These are phyloP conservation scores for Alternaria angustiovoidea DNA, from an alignment of 2,329 filamentous ascomycete genomes.

Conservation along the genomic window DNA sequence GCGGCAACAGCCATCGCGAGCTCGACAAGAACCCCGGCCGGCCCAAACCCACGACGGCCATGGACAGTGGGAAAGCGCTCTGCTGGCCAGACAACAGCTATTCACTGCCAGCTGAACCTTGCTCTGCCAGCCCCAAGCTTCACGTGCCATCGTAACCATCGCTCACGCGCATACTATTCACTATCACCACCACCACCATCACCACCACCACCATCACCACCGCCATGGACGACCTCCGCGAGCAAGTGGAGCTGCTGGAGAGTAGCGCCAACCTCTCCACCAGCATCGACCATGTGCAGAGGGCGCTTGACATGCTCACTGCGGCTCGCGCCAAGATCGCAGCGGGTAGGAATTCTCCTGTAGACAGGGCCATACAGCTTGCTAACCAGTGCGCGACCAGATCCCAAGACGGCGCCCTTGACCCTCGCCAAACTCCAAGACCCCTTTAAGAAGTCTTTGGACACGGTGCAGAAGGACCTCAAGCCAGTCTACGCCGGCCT, in stretches of 20 bases:
- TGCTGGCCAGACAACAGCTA: constrained; percentile 30
- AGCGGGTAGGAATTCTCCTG: constrained; percentile 57
- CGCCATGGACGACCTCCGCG: constrained; percentile 71
- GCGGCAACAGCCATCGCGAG: constrained; percentile 16
- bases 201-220: constrained; percentile 40
- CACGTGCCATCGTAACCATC: constrained; percentile 14
- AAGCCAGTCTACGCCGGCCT: constrained; percentile 85
- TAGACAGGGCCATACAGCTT: not conserved
- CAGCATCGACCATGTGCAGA: constrained; percentile 81
- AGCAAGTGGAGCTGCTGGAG: constrained; percentile 76
- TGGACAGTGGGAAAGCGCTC: constrained; percentile 30
- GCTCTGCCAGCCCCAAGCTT: not conserved
- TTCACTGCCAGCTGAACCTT: not conserved
- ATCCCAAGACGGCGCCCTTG: constrained; percentile 74
- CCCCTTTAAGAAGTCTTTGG: constrained; percentile 81
- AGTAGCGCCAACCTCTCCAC: constrained; percentile 73
- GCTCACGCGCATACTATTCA: not conserved
- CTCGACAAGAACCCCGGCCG: constrained; percentile 18
- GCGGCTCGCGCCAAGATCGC: constrained; percentile 77
- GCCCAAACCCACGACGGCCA: constrained; percentile 29
- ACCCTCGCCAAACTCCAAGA: constrained; percentile 86
- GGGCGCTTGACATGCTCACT: constrained; percentile 79
- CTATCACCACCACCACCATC: constrained; percentile 42
- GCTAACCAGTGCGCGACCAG: constrained; percentile 51
- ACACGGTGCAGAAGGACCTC: constrained; percentile 79